Evolutionary conservation across 225 moss, liverwort and hornwort species (phyloP), one percentile per base, ranked within the genome.

Genomic region (Neckera pumila): DNA sequence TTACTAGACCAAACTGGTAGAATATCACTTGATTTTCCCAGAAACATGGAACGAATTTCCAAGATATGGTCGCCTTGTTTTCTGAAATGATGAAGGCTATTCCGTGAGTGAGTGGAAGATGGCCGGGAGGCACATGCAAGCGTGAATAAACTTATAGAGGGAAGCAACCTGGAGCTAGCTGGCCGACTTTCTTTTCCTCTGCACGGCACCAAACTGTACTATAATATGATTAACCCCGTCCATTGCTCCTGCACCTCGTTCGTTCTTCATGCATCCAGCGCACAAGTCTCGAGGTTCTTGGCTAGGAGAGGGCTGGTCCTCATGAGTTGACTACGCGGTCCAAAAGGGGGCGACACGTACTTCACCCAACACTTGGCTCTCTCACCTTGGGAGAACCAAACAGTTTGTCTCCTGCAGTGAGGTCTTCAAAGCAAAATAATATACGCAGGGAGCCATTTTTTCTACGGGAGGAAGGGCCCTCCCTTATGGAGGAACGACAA

Each of bases 401-500:
- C 47, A 30, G n/a, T 49, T 86, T 90, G 89, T 90, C 85, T 78
- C 85, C 65, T 86, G 73, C 80, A 63, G 86, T 63, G 89, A 14
- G 36, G 33, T 31, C 83, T 57, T 70, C 53, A 53, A 84, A 66
- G 70, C 30, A 75, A 72, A 90, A 91, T 62, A 87, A 73, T 87
- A 82, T 78, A 31, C 45, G 20, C 25, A 28, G 47, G 38, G 31
- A 75, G 71, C 33, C 63, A 31, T 45, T 63, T 87, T 82, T 90
- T 77, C 88, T 30, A 88, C 75, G 73, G 70, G 49, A 89, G 76
- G 71, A 87, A 90, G 89, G 80, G 67, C 54, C 86, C 47, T 59
- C 69, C 72, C 88, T 76, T 62, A 47, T 65, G 85, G 56, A 73
- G 20, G 72, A 77, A 89, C 87, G 89, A 91, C 91, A 88, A 87